phyloP scores from a whole-genome alignment of 2,329 filamentous ascomycete species.

The Venturiaceae sp. region DNA sequence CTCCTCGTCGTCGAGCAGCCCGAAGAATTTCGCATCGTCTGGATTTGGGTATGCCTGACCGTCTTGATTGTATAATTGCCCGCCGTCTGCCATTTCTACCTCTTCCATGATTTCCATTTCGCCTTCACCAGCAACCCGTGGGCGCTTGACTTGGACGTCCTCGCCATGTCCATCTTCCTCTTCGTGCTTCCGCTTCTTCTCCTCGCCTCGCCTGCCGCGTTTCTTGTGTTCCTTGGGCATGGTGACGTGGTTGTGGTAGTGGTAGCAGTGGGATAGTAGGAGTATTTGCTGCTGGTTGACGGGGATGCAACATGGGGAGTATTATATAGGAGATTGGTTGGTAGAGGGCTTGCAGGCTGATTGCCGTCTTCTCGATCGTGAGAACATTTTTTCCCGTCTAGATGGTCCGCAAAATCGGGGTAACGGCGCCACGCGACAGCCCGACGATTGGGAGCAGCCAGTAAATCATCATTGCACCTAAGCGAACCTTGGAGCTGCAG shows the following conservation, averaged over 20 bases:
- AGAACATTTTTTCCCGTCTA: neutral
- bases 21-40: slow-evolving; percentile 71
- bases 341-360: no score
- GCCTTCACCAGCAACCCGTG: slow-evolving; percentile 11
- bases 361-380: neutral
- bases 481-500: no score
- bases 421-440: no score
- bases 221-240: slow-evolving; percentile 54
- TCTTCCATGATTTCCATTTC: slow-evolving; percentile 9
- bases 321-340: neutral
- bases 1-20: slow-evolving; percentile 84
- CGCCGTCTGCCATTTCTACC: slow-evolving; percentile 12
- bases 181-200: slow-evolving; percentile 42
- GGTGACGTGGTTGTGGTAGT: neutral
- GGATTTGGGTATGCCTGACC: slow-evolving; percentile 16
- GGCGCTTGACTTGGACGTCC: slow-evolving; percentile 23
- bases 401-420: neutral
- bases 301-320: neutral
- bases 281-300: neutral
- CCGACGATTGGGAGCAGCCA: no score
- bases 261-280: neutral
- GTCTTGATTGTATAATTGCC: neutral
- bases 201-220: slow-evolving; percentile 44
- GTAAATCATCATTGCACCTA: no score
- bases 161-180: slow-evolving; percentile 26